Percentiles rank a stretch among this genome's conserved stretches.
Conservation (phyloP, 352 stramenopile species). For the Elongisporangium undulatum region DNA sequence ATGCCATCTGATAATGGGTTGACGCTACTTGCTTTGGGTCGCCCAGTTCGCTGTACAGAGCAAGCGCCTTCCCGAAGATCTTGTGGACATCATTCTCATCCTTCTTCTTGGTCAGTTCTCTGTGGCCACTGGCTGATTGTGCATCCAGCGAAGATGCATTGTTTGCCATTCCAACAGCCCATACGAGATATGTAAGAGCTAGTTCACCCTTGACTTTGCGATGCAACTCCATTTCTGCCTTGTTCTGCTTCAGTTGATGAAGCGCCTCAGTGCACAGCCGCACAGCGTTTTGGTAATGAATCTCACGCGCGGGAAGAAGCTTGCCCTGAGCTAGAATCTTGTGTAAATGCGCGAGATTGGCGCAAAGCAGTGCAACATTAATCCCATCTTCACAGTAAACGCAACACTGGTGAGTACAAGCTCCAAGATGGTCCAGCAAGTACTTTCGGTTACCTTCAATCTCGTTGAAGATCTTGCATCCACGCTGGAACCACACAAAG, state of each 20-base stretch:
- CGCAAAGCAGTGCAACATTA: slow-evolving; percentile 75
- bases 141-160: slow-evolving; percentile 7
- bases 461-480: slow-evolving; percentile 72
- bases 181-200: slow-evolving; percentile 77
- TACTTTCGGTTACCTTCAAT: slow-evolving; percentile 54
- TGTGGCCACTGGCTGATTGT: background rate
- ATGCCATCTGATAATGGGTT: slow-evolving; percentile 85
- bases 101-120: slow-evolving; percentile 14
- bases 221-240: slow-evolving; percentile 51
- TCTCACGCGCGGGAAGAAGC: slow-evolving; percentile 20
- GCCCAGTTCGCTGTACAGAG: slow-evolving; percentile 66
- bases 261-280: slow-evolving; percentile 61
- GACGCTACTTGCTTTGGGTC: slow-evolving; percentile 71
- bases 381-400: slow-evolving; percentile 42
- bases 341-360: slow-evolving; percentile 80
- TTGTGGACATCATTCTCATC: slow-evolving; percentile 44
- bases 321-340: slow-evolving; percentile 78
- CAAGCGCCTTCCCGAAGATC: slow-evolving; percentile 69
- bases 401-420: background rate
- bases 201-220: slow-evolving; percentile 79
- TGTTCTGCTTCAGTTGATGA: slow-evolving; percentile 63
- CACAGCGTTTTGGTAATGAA: slow-evolving; percentile 58
- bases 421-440: background rate
- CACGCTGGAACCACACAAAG: slow-evolving; percentile 76
- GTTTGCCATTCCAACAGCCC: slow-evolving; percentile 59